Conservation (phyloP, 108 stramenopile species). For the Fragilaria crotonensis region DNA sequence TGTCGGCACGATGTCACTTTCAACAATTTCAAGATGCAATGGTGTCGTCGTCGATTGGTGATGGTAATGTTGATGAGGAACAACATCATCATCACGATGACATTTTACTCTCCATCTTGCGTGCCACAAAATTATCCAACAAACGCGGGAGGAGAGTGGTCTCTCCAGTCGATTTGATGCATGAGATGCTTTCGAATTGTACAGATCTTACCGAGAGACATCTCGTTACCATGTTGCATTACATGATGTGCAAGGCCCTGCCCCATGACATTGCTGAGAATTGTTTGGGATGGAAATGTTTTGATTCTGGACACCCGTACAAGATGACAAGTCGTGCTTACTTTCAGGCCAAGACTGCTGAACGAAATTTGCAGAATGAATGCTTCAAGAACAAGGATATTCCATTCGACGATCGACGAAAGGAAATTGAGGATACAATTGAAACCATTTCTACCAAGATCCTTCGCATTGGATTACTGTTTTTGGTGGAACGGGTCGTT, state of each 20-base stretch:
- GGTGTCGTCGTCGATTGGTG: slow-evolving; percentile 4
- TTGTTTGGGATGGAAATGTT: background rate
- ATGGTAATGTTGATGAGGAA: slow-evolving; percentile 4
- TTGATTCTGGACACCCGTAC: background rate
- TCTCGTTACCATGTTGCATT: slow-evolving; percentile 26
- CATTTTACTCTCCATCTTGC: slow-evolving; percentile 9
- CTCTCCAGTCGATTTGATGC: slow-evolving; percentile 24
- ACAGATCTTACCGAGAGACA: slow-evolving; percentile 30
- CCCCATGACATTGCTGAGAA: slow-evolving; percentile 22
- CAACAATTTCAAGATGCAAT: slow-evolving; percentile 1
- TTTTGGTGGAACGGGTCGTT: slow-evolving; percentile 19
- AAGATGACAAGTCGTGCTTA: background rate
- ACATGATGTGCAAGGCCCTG: slow-evolving; percentile 17
- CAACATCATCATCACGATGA: too few relatives aligned
- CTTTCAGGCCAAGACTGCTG: background rate
- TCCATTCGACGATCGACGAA: background rate
- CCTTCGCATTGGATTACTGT: slow-evolving; percentile 12
- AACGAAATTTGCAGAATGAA: too few relatives aligned
- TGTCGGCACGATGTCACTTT: slow-evolving; percentile 30
- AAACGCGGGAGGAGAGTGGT: slow-evolving; percentile 9
- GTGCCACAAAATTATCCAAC: slow-evolving; percentile 3
- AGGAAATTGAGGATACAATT: background rate
- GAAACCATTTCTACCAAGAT: background rate
- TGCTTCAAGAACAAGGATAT: background rate
- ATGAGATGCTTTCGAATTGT: slow-evolving; percentile 23